Conservation (phyloP, 2,329 filamentous ascomycete species). For the Paradendryphiella salina region DNA sequence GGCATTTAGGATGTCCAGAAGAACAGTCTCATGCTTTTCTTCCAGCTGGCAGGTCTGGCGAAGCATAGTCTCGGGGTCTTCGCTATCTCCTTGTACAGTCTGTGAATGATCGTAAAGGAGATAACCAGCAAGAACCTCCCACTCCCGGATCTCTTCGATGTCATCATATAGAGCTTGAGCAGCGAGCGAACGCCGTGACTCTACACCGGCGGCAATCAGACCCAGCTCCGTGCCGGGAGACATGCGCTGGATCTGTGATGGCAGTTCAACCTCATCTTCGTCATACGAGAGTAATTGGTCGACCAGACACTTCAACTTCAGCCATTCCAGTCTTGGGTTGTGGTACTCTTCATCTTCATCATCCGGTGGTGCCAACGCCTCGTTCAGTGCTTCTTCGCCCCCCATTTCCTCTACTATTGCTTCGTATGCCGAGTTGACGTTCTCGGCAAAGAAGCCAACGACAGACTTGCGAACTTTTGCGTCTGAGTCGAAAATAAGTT, state of each 20-base stretch:
- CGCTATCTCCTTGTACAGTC: conserved; percentile 57
- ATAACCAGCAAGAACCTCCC: conserved; percentile 88
- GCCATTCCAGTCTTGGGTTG: conserved; percentile 78
- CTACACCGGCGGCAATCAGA: conserved; percentile 65
- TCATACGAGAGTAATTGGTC: conserved; percentile 85
- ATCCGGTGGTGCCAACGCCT: conserved; percentile 70
- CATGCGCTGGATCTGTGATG: conserved; percentile 52
- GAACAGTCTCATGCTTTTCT: conserved; percentile 76
- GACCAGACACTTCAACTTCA: conserved; percentile 87
- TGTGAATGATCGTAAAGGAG: conserved; percentile 86
- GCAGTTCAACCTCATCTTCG: conserved; percentile 63
- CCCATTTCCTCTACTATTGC: conserved; percentile 81
- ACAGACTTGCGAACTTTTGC: conserved; percentile 83
- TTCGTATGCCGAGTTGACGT: conserved; percentile 79
- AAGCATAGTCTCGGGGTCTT: conserved; percentile 65
- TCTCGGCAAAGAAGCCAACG: conserved; percentile 86
- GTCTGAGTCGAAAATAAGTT: conserved; percentile 87
- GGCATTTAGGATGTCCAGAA: conserved; percentile 84
- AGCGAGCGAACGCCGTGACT: conserved; percentile 83
- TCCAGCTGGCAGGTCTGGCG: conserved; percentile 73
- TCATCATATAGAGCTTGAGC: conserved; percentile 84
- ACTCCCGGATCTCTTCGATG: conserved; percentile 77
- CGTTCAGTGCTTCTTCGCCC: conserved; percentile 74
- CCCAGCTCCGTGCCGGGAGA: conserved; percentile 47
- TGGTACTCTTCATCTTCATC: conserved; percentile 74